Conservation (phyloP, 495 filamentous ascomycete species). For the Hypoxylon lienhwacheense region DNA sequence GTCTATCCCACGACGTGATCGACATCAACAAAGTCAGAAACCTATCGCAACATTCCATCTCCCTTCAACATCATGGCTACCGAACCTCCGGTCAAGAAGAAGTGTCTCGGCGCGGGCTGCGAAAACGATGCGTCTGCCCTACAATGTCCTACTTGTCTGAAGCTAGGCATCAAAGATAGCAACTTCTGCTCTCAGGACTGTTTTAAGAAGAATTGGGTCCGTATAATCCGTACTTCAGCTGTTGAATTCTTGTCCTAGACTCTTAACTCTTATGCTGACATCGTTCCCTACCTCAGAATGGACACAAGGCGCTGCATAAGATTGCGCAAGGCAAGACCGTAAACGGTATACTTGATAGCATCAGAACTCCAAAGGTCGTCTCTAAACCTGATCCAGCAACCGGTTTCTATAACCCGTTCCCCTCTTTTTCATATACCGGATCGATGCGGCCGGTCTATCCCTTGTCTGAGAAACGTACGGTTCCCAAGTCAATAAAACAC, state of each 20-base stretch:
- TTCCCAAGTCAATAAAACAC: conserved; percentile 78
- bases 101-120: conserved; percentile 81
- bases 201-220: conserved; percentile 98
- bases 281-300: conserved; percentile 54
- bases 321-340: conserved; percentile 50
- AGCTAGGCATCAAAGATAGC: conserved; percentile 80
- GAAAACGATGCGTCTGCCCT: conserved; percentile 77
- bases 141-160: conserved; percentile 94
- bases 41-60: too few species aligned
- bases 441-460: conserved; percentile 85
- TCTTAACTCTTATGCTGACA: conserved; percentile 14
- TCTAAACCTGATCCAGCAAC: conserved; percentile 90
- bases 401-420: conserved; percentile 88
- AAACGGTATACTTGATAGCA: conserved; percentile 71
- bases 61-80: conserved; percentile 44
- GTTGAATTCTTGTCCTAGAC: neutral
- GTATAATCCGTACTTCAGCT: too few species aligned
- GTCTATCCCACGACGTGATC: neutral
- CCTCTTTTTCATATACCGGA: conserved; percentile 79
- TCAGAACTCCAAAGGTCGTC: conserved; percentile 72
- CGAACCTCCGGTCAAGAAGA: conserved; percentile 58
- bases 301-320: conserved; percentile 89
- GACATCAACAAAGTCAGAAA: too few species aligned
- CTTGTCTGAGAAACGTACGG: conserved; percentile 68
- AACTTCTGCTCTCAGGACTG: conserved; percentile 98